Evolutionary conservation across 176 grass and related monocot genomes (phyloP).

Genomic region (Saccharum spontaneum): DNA sequence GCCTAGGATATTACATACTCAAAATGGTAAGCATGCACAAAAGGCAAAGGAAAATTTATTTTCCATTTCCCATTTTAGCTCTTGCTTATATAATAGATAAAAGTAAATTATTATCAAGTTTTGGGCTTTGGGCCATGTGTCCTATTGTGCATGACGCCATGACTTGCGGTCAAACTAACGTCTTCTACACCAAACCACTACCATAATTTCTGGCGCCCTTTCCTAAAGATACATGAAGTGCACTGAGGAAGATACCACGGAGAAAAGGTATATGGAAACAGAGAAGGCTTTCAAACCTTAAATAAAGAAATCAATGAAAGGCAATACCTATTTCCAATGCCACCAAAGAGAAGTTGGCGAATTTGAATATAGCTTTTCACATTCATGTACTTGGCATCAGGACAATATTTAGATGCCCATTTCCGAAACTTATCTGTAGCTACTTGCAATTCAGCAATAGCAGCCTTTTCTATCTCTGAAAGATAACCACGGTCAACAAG

Average conservation of each 20-base stretch:
- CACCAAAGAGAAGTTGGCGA: slow-evolving; percentile 85
- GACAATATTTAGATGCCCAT: slow-evolving; percentile 85
- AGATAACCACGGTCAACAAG: slow-evolving; percentile 77
- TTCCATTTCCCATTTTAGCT: not conserved
- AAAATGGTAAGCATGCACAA: slow-evolving; percentile 1
- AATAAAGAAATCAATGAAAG: slow-evolving; percentile 7
- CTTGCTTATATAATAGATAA: not conserved
- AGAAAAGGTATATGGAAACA: not conserved
- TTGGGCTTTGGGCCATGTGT: not conserved
- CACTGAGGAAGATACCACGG: slow-evolving; percentile 1
- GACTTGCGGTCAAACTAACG: not conserved
- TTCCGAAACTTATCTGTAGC: slow-evolving; percentile 68
- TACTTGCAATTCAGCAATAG: slow-evolving; percentile 63
- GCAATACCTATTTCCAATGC: slow-evolving; percentile 69
- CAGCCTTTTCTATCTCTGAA: slow-evolving; percentile 75
- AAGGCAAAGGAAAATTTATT: slow-evolving; percentile 3
- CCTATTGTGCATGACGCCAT: not conserved
- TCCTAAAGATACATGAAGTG: slow-evolving; percentile 1
- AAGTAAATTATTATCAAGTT: not conserved
- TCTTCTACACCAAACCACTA: not conserved
- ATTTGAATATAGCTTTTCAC: slow-evolving; percentile 85
- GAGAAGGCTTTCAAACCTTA: slow-evolving; percentile 10
- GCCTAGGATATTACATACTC: slow-evolving; percentile 17
- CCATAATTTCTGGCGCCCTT: not conserved
- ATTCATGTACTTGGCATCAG: slow-evolving; percentile 88